Conservation (phyloP, 108 stramenopile genomes). For the Fragilariopsis cylindrus region DNA sequence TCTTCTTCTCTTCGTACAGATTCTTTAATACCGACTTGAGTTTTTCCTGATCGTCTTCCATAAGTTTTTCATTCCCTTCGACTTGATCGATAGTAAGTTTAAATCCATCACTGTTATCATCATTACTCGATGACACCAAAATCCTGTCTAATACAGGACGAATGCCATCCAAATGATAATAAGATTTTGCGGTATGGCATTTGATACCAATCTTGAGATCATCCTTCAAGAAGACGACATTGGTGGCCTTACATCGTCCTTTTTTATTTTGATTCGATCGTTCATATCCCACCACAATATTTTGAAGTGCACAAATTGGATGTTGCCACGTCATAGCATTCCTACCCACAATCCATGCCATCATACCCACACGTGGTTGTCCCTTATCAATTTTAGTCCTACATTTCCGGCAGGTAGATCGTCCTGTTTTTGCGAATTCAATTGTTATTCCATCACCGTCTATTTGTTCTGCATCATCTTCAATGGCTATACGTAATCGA, state of each 20-base stretch:
- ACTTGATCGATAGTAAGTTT: background rate
- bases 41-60: background rate
- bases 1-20: background rate
- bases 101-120: background rate
- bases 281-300: background rate
- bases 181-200: constrained; percentile 11
- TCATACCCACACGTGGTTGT: constrained; percentile 7
- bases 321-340: constrained; percentile 8
- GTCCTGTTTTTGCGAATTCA: constrained; percentile 7
- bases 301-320: background rate
- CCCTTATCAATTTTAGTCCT: background rate
- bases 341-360: constrained; percentile 11
- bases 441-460: background rate
- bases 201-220: constrained; percentile 7
- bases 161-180: background rate
- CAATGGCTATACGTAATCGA: background rate
- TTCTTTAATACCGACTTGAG: background rate
- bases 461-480: background rate
- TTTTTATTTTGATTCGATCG: background rate
- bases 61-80: background rate
- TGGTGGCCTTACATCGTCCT: background rate
- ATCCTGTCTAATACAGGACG: background rate
- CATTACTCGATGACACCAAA: background rate
- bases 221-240: background rate
- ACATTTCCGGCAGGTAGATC: constrained; percentile 6